Evolutionary conservation across 371 early-diverging fungal species (phyloP), one percentile per base, ranked within the genome.

Genomic region (Fennellomyces sp.): DNA sequence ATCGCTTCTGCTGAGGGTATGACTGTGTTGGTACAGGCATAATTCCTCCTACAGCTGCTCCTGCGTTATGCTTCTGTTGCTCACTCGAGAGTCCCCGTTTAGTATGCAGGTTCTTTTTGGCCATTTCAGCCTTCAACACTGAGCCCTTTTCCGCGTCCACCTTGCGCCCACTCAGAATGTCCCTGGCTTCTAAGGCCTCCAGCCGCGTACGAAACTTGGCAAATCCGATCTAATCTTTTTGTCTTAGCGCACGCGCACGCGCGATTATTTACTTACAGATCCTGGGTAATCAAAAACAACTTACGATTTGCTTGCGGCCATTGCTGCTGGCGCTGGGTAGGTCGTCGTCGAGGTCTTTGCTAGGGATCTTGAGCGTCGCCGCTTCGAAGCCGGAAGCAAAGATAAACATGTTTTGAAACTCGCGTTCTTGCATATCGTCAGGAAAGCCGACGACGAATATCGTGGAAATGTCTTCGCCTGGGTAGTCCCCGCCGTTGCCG

Each of bases 381-480:
- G 93, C 95, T 69, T 95, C 96, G 65, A 95, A 97, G 10, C 96
- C 97, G 13, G 91, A 85, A 8, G 89, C 89, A 69, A 97, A 96
- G 31, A 89, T 91, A 78, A 97, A 97, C 95, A 95, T 94, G 80
- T 94, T 95, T 64, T 94, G 94, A 64, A 97, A 95, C 78, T 97
- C 97, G 56, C 97, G 81, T 71, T 97, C 97, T 67, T 83, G 86
- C 89, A 96, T 93, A 70, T 97, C 96, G 33, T 95, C 94, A 38
- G 97, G 97, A 63, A 97, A 94, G 8, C 97, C 97, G 41, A 95
- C 94, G 4, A 97, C 95, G 81, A 96, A 97, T 60, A 97, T 94
- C 42, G 96, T 95, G 21, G 94, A 90, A 57, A 97, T 82, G 67
- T 86, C 86, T 62, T 86, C 86, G 15, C 21, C 41, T 39, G 45